Evolutionary conservation across 164 flowering plant genomes (phyloP), one percentile per base, ranked within the genome.

Genomic region (Pachysandra terminalis): DNA sequence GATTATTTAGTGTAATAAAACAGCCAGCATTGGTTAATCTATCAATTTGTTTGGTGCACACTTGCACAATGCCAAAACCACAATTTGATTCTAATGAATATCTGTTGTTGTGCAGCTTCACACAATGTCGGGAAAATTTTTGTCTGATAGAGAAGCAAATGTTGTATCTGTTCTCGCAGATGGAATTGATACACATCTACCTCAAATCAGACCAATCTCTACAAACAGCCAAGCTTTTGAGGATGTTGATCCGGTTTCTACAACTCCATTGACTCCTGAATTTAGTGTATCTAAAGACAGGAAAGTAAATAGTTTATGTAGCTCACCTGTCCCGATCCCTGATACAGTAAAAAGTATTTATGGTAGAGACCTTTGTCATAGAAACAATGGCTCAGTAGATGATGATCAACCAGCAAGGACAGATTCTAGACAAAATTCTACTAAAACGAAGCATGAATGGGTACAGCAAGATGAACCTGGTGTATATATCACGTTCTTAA

Each of bases 391-490:
- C 67, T 68, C 74, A 25, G 64, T 49, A 17, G 81, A 76, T 61
- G 77, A 79, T 22, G 41, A 78, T 15, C 57, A 40, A 22, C 37
- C 59, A 6, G 32, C 56, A 26, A 54, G 32, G 61, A 66, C 64
- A 51, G 81, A 72, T 59, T 51, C 66, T 15, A 66, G 25, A 27
- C 74, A 72, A 59, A 74, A 72, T 51, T 76, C 61, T 61, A 49
- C 61, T 1, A 77, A 68, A 61, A 54, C 68, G 59, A 81, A 77
- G 70, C 41, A 37, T 56, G 92, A 90, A 65, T 82, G 88, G 86
- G 83, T 85, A 10, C 90, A 86, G 66, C 87, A 90, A 73, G 83
- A 83, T 78, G 89, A 87, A 66, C 86, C 84, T 59, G 92, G 96
- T 71, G 90, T 90, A 26, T 87, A 90, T 73, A 76, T 90, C 27